Conservation (phyloP, 2,329 filamentous ascomycete species). For the Alternaria arbusti region DNA sequence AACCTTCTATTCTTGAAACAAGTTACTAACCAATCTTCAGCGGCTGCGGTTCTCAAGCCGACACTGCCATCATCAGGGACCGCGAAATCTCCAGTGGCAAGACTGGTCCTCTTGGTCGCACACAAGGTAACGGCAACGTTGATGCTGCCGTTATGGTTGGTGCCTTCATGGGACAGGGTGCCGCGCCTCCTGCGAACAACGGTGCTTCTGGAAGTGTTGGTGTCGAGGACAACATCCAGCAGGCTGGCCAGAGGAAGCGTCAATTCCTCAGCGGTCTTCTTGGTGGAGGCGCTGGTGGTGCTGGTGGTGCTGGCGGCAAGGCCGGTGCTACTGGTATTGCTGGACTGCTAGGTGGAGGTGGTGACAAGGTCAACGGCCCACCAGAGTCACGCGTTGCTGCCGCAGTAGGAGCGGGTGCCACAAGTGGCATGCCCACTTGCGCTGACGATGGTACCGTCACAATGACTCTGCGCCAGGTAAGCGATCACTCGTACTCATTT, state of each 20-base stretch:
- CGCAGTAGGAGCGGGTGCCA: constrained; percentile 61
- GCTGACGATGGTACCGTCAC: constrained; percentile 66
- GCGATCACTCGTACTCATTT: neutral
- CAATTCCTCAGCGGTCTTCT: constrained; percentile 43
- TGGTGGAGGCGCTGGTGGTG: constrained; percentile 38
- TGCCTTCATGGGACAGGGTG: constrained; percentile 62
- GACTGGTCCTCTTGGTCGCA: constrained; percentile 67
- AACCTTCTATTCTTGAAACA: neutral
- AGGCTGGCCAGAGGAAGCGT: constrained; percentile 29
- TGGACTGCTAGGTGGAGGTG: constrained; percentile 49
- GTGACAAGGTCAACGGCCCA: constrained; percentile 55
- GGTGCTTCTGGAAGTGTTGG: constrained; percentile 39
- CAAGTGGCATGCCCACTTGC: constrained; percentile 64
- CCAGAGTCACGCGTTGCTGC: constrained; percentile 62
- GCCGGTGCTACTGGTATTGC: constrained; percentile 39
- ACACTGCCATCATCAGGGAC: constrained; percentile 72
- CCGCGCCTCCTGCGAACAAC: constrained; percentile 39
- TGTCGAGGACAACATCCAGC: constrained; percentile 42
- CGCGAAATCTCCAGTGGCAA: constrained; percentile 62
- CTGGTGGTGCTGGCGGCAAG: constrained; percentile 27
- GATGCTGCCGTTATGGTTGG: constrained; percentile 64
- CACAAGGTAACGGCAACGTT: constrained; percentile 66
- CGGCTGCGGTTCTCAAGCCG: constrained; percentile 68
- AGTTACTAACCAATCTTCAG: constrained; percentile 26
- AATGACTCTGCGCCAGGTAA: constrained; percentile 67